These are phyloP conservation scores for Ophiostoma tasmaniense DNA, from an alignment of 2,329 filamentous ascomycete species.

Conservation along the genomic window DNA sequence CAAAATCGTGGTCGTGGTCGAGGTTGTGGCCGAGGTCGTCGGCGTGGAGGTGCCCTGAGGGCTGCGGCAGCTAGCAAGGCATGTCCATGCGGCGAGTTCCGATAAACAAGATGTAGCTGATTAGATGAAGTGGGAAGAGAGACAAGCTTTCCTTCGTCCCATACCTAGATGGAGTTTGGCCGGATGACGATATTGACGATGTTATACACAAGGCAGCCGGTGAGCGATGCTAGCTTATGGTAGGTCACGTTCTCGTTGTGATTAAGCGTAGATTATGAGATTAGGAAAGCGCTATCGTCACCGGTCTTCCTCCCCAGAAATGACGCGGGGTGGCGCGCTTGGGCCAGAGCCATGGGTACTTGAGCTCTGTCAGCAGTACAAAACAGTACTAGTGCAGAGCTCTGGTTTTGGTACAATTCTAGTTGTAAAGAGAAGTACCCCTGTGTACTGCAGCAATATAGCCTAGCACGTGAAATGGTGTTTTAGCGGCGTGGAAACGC, in stretches of 20 bases:
- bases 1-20: neutral
- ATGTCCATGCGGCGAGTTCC: neutral
- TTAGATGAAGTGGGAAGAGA: neutral
- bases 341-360: neutral
- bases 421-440: neutral
- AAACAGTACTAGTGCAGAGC: neutral
- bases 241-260: neutral
- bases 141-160: neutral
- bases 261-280: neutral
- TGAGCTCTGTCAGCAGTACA: neutral
- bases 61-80: slow-evolving; percentile 5
- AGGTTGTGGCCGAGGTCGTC: neutral
- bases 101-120: neutral
- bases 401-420: neutral
- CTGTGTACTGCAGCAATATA: neutral
- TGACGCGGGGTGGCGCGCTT: neutral
- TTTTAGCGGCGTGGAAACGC: neutral
- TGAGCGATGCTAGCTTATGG: neutral
- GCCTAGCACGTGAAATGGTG: neutral
- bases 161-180: neutral
- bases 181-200: neutral
- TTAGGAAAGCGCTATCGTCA: neutral
- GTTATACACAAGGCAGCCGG: neutral
- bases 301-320: neutral
- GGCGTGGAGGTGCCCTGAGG: slow-evolving; percentile 7